Percentiles rank a stretch among this genome's conserved stretches.
Evolutionary conservation across 202 grass and related monocot genomes (phyloP).

Genomic region (Musa balbisiana): DNA sequence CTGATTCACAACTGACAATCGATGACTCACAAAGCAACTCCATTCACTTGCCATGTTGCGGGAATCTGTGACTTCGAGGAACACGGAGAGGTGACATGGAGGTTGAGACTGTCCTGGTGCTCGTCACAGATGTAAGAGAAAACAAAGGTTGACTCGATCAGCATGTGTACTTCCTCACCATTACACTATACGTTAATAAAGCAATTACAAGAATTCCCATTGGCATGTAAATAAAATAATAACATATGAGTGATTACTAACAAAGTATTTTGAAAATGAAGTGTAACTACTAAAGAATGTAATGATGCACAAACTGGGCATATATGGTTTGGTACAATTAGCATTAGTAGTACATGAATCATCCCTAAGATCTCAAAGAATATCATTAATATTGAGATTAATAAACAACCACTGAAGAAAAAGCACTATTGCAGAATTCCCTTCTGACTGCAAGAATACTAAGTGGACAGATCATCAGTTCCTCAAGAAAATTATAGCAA

Average conservation of each 20-base stretch:
- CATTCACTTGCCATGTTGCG: conserved; percentile 59
- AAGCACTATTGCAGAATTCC: not conserved
- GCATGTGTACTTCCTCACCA: not conserved
- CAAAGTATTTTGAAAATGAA: not conserved
- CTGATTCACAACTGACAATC: conserved; percentile 84
- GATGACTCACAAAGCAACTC: conserved; percentile 96
- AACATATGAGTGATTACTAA: not conserved
- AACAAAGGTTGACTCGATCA: not conserved
- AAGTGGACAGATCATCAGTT: not conserved
- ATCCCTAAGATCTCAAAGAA: not conserved
- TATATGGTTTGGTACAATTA: not conserved
- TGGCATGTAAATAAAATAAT: not conserved
- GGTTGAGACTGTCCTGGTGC: conserved; percentile 97
- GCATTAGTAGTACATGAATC: not conserved
- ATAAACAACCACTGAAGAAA: too few relatives aligned
- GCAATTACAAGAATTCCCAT: not conserved
- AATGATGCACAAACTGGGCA: not conserved
- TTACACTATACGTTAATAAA: not conserved
- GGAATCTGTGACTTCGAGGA: conserved; percentile 92
- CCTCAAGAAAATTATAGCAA: not conserved
- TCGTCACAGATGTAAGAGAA: conserved; percentile 25
- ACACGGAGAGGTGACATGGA: conserved; percentile 88
- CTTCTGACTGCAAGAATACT: not conserved
- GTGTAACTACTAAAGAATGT: not conserved
- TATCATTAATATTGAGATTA: too few relatives aligned